Evolutionary conservation across 2,329 filamentous ascomycete species (phyloP).

Genomic region (Emmonsiellopsis sp.): DNA sequence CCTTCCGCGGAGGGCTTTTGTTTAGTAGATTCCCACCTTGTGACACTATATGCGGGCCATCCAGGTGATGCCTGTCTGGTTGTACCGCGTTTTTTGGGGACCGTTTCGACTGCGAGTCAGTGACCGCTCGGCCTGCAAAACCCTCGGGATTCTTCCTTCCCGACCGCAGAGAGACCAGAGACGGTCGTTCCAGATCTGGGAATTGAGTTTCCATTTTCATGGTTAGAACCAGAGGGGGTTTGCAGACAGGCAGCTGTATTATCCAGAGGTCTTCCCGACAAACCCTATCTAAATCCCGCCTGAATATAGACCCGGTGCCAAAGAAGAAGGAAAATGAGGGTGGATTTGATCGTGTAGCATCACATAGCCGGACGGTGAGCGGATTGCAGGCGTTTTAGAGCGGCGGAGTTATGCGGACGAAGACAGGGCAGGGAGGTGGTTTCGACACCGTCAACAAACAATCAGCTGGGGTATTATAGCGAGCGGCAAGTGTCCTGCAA

Average conservation of each 20-base stretch:
- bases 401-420: neutral
- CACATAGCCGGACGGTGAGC: slow-evolving; percentile 1
- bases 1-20: slow-evolving; percentile 22
- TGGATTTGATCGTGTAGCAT: slow-evolving; percentile 1
- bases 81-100: slow-evolving; percentile 9
- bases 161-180: neutral
- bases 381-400: neutral
- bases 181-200: neutral
- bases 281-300: neutral
- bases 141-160: neutral
- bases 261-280: neutral
- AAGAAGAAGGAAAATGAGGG: neutral
- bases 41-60: slow-evolving; percentile 31
- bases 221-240: neutral
- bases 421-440: neutral
- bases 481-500: neutral
- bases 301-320: neutral
- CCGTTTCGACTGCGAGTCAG: neutral
- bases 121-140: neutral
- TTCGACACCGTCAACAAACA: slow-evolving; percentile 2
- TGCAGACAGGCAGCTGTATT: neutral
- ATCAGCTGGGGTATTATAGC: neutral
- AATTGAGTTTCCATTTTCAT: slow-evolving; percentile 1
- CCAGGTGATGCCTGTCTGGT: slow-evolving; percentile 20
- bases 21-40: slow-evolving; percentile 24